Evolutionary conservation across 164 flowering plant species (phyloP), one percentile per base, ranked within the genome.

Genomic region (Taxillus chinensis): DNA sequence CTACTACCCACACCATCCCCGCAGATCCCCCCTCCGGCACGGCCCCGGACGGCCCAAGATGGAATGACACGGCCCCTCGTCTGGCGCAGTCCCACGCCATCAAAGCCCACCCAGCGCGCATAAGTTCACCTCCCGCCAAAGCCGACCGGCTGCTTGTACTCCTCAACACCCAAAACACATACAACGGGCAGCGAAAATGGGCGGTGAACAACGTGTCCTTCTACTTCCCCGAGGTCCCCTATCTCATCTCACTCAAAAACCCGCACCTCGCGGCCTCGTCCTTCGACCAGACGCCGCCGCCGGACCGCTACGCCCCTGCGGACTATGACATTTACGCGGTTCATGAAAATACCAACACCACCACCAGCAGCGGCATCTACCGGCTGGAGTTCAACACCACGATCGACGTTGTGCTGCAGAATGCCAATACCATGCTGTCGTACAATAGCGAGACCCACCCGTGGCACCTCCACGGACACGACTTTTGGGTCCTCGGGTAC

Each of bases 381-480:
- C 71, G 75, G 67, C 55, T 90, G 13, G 2, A 75, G 43, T 83
- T 86, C 73, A 82, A 83, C 62, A 49, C 84, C 0, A 82, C 83
- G 2, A 81, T 89, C 16, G 96, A 89, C 48, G 56, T 89, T 5
- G 67, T 89, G 4, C 68, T 89, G 17, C 96, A 86, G 60, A 89
- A 86, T 65, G 91, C 90, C 0, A 83, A 86, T 62, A 64, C 80
- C 0, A 70, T 83, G 86, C 54, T 2, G 0, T 0, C 3, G 0
- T 78, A 79, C 49, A 75, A 62, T 16, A 87, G 90, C 53, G 97
- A 87, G 72, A 84, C 87, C 2, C 97, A 90, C 59, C 97, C 97
- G 1, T 90, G 97, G 97, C 97, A 90, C 65, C 71, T 87, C 1
- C 95, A 87, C 49, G 96, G 96, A n/a, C 95, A 90, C 60, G 90